Evolutionary conservation across 495 filamentous ascomycete species (phyloP), one percentile per base, ranked within the genome.

Genomic region (Neurospora sublineolata): DNA sequence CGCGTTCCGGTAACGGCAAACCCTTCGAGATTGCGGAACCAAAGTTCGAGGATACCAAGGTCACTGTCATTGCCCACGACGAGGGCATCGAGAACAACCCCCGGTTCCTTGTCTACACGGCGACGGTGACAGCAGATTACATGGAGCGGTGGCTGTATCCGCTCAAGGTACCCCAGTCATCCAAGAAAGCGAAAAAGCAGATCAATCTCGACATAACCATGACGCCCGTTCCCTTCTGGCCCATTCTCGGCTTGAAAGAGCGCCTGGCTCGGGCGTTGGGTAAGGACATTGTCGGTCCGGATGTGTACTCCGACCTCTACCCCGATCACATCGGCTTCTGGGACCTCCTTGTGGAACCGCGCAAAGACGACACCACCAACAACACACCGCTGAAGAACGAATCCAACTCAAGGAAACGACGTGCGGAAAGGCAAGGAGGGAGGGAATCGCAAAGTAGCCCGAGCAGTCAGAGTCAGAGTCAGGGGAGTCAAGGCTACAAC

Each of bases 171-270:
- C 80, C 79, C 1, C 44, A 16, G 0, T 69, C 71, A 0, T 37
- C 71, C 37, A 37, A 72, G 0, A 67, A 72, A 11, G 72, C 14
- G 36, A 41, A 72, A 3, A 72, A 44, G 14, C 30, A 14, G 23
- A 36, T 76, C 2, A 74, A 75, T 1, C 69, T 84, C 41, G 73
- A 75, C 37, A 81, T 84, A 39, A 75, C 76, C 18, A 79, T 81
- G 74, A 75, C 76, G n/a, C 76, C 73, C 3, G 81, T 85, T 8
- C 77, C 80, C 3, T 73, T 83, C 44, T 85, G 82, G 83, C 84
- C 84, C 4, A 73, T 84, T 33, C 72, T 84, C 4, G 83, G 83
- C 9, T 76, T 86, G n/a, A 83, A 82, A 67, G 83, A 85, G 73
- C 81, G 83, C 3, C 76, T 86, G 2, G 80, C 81, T 69, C 78